Percentiles rank a stretch among this genome's conserved stretches.
These are phyloP conservation scores for Leccinum ponderosum DNA, from an alignment of 1,284 basidiomycete species.

Conservation along the genomic window DNA sequence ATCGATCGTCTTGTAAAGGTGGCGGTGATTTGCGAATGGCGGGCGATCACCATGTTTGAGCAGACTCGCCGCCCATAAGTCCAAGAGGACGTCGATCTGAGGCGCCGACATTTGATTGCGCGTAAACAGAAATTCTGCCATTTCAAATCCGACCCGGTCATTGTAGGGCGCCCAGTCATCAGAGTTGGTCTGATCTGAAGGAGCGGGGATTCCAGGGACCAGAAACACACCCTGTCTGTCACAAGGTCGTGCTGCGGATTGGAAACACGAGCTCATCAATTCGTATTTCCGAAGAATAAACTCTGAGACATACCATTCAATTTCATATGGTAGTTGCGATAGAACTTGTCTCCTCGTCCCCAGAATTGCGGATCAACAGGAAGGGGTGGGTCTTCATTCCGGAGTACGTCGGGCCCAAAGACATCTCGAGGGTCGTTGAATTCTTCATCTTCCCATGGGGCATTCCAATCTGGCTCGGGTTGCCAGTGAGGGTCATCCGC, in stretches of 20 bases:
- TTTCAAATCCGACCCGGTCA: neutral
- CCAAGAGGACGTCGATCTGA: neutral
- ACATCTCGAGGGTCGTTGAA: neutral
- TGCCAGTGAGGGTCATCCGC: neutral
- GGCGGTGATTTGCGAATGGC: neutral
- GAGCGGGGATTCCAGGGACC: neutral
- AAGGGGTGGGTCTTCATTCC: neutral
- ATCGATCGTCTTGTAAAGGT: neutral
- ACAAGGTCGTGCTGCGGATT: neutral
- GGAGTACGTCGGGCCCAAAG: neutral
- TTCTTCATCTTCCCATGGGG: neutral
- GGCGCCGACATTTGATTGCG: neutral
- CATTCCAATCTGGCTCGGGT: neutral
- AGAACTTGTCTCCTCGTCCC: neutral
- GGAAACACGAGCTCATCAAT: neutral
- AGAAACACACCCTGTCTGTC: neutral
- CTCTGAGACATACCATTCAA: neutral
- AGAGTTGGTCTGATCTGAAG: neutral
- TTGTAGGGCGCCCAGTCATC: neutral
- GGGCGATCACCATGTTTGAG: neutral
- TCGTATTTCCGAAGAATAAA: neutral
- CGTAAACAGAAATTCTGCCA: neutral
- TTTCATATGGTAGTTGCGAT: slow-evolving; percentile 4
- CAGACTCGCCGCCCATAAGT: neutral
- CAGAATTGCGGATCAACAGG: neutral